Base-by-base conservation (phyloP, 2,329 filamentous ascomycete genomes). In the Trichoderma brevicompactum region DNA sequence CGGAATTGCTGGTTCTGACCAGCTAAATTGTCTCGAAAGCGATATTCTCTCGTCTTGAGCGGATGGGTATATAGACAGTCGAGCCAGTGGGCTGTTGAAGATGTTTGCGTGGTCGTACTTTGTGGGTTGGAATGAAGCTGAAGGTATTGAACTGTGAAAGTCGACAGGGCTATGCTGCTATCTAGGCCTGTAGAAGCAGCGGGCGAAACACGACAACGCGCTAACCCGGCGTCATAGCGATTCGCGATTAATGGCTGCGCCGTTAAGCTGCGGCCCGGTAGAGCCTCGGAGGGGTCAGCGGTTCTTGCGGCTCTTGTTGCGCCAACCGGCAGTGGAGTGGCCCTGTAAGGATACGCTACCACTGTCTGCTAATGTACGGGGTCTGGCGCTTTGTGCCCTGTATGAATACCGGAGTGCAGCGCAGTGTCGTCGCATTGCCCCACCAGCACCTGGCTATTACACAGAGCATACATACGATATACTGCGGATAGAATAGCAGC, bases 181-280 rank as follows among this genome's bases (percentile, higher is more conserved):
- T 46, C 23, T 34, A 34, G 32, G 10, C 9, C 19, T 28, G 3
- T 12, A 23, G 32, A 32, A 28, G 56, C 38, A 17, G 49, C 46
- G 41, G 41, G 46, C 15, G 7, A 44, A 44, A 55, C 49, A 64
- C 60, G 50, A 32, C 48, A 44, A 52, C 60, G 60, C 60, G 60
- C 49, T 54, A 40, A 28, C 40, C 7, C 49, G 52, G 61, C 50
- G 53, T 64, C 61, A 56, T 64, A 49, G 49, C 49, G 50, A 46
- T 49, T 64, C 61, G 61, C 61, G 61, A 64, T 49, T 56, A 32
- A 48, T 23, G 44, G 44, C 23, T 28, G 23, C 23, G 23, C 23
- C 23, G 23, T 28, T 28, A 5, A 28, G 23, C 23, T 28, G 12
- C 44, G n/a, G 17, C 12, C 36, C 48, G 38, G 48, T 13, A 44